Evolutionary conservation across 208 protist genomes (phyloP).

Genomic region (Trypanosoma vivax): DNA sequence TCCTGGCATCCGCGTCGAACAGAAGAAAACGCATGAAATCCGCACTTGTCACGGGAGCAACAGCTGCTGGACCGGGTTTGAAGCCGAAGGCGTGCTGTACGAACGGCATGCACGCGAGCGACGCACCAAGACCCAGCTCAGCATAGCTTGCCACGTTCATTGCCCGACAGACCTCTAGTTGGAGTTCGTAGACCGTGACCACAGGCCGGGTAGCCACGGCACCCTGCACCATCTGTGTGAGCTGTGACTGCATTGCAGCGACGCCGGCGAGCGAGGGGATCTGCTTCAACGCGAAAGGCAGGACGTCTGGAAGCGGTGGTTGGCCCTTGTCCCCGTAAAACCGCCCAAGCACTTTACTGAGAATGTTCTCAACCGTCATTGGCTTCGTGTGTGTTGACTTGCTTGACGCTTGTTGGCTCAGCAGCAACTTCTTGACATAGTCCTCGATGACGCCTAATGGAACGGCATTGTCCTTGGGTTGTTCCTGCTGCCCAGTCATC

Average conservation of each 20-base stretch:
- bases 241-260: slow-evolving; percentile 37
- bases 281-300: slow-evolving; percentile 54
- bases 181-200: slow-evolving; percentile 77
- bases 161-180: slow-evolving; percentile 43
- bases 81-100: slow-evolving; percentile 73
- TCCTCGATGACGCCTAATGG: slow-evolving; percentile 12
- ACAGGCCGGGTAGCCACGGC: slow-evolving; percentile 63
- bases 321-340: slow-evolving; percentile 16
- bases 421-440: slow-evolving; percentile 22
- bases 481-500: background rate
- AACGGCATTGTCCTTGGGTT: background rate
- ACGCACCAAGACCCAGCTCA: slow-evolving; percentile 53
- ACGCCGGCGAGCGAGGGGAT: slow-evolving; percentile 44
- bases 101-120: slow-evolving; percentile 45
- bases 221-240: slow-evolving; percentile 41
- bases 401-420: background rate
- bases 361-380: slow-evolving; percentile 24
- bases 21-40: slow-evolving; percentile 61
- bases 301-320: slow-evolving; percentile 18
- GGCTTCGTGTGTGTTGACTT: background rate
- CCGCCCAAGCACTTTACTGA: slow-evolving; percentile 8
- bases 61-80: slow-evolving; percentile 3
- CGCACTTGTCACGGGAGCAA: slow-evolving; percentile 41
- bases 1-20: slow-evolving; percentile 24
- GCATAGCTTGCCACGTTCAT: slow-evolving; percentile 47